A percentile compares a stretch with the other conserved stretches of the same genome.
These are phyloP conservation scores for Russula olivacea DNA, from an alignment of 768 basidiomycete genomes.

Conservation along the genomic window DNA sequence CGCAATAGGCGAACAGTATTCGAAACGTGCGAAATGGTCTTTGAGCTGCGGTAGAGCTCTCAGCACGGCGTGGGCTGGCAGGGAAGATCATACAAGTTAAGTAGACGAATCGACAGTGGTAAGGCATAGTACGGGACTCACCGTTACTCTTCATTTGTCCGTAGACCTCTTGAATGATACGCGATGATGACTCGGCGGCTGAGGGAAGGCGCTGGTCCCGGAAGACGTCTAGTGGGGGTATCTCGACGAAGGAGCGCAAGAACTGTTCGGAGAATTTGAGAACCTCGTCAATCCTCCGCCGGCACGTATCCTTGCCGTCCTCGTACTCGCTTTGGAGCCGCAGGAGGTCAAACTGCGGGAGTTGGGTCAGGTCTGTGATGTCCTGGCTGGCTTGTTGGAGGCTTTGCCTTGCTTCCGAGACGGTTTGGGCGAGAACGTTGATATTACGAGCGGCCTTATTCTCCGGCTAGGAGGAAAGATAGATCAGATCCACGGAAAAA, in stretches of 20 bases:
- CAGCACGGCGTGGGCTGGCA: constrained; percentile 1
- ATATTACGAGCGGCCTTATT: constrained; percentile 14
- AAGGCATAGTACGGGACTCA: background rate
- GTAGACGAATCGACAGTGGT: background rate
- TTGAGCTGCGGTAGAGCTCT: background rate
- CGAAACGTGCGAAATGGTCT: background rate
- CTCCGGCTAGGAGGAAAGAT: background rate
- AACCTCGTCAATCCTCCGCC: constrained; percentile 1
- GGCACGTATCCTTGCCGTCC: background rate
- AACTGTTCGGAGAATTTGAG: constrained; percentile 11
- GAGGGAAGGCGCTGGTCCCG: constrained; percentile 11
- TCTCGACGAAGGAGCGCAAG: constrained; percentile 10
- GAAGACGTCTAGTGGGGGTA: constrained; percentile 9
- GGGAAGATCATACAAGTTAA: background rate
- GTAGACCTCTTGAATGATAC: background rate
- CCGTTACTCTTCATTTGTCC: background rate
- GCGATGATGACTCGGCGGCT: background rate
- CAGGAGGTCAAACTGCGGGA: background rate
- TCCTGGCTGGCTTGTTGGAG: background rate
- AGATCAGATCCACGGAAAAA: background rate
- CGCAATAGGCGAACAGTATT: constrained; percentile 1
- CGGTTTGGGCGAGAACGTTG: constrained; percentile 6
- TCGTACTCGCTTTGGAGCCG: constrained; percentile 16
- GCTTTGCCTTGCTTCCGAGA: background rate
- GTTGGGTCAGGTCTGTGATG: constrained; percentile 3